Base-by-base conservation (phyloP, 2,329 filamentous ascomycete species). In the Macrophomina phaseolina region DNA sequence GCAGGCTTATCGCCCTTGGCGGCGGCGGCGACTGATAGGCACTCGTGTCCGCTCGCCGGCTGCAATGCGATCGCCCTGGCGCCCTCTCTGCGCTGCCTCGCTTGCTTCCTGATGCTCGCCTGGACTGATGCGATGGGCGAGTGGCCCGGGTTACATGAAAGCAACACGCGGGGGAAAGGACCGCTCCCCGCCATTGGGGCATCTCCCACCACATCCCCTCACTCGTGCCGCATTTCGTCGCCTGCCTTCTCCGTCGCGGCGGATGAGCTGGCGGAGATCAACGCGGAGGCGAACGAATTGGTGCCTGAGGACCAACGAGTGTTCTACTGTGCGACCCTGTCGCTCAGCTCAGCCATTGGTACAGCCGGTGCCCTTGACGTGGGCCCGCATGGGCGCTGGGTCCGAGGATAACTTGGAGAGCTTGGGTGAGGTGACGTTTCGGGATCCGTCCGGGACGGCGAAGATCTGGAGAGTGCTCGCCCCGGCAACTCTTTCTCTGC, bases 1-100 rank as follows among this genome's bases (percentile, higher is more conserved):
- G 14, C 14, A 23, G 58, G 9, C 58, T 62, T 62, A 62, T 62
- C 58, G n/a, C 45, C 5, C 58, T 36, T 62, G 58, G 58, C 58
- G 30, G 58, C 58, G 30, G 58, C 58, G 58, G 58, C 58, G 58
- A 62, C n/a, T 62, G 58, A 62, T 62, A 62, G 58, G 58, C 58
- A 38, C 5, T 28, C 8, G 9, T 18, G 8, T 14, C 3, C 45
- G 16, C 32, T 49, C 58, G 58, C 58, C 58, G 58, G 28, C n/a
- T 28, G 38, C 18, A 5, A 16, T 42, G 53, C 53, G 5, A 16
- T 55, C 8, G 23, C 51, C 30, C 32, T 38, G 9, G 36, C 2
- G n/a, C 49, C 8, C 28, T n/a, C 49, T 12, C 1, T 32, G 49
- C 23, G 11, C 9, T 12, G 4, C 23, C 49, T 32, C 49, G 16